Evolutionary conservation across 2,329 filamentous ascomycete genomes (phyloP).

Genomic region (Karstenula rhodostoma): DNA sequence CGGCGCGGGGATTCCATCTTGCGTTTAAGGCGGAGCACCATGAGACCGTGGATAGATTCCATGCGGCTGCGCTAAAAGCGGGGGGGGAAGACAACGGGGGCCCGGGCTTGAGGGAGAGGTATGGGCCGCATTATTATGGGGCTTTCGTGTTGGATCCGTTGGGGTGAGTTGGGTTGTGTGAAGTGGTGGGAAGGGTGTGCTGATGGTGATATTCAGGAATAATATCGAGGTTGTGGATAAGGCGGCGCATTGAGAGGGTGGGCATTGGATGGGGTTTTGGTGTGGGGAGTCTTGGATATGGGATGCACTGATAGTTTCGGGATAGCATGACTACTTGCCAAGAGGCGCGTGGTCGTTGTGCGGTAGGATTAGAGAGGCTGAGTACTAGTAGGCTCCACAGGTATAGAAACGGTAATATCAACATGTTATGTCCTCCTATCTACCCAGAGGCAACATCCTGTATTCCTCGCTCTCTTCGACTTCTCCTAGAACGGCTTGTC

Average conservation of each 20-base stretch:
- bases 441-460: too few relatives aligned
- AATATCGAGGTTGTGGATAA: slow-evolving; percentile 35
- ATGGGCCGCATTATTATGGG: slow-evolving; percentile 39
- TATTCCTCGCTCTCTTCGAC: too few relatives aligned
- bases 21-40: slow-evolving; percentile 31
- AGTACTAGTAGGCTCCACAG: not conserved
- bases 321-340: not conserved
- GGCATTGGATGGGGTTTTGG: not conserved
- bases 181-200: not conserved
- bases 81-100: slow-evolving; percentile 37
- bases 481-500: not conserved
- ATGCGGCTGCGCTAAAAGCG: slow-evolving; percentile 32
- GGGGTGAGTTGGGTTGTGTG: slow-evolving; percentile 24
- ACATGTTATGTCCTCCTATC: too few relatives aligned
- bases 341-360: not conserved
- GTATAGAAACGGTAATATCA: too few relatives aligned
- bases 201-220: slow-evolving; percentile 23
- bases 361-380: not conserved
- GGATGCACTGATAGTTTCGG: not conserved
- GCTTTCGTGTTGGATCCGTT: slow-evolving; percentile 39
- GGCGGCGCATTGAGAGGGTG: slow-evolving; percentile 10
- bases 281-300: not conserved
- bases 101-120: slow-evolving; percentile 33
- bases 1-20: slow-evolving; percentile 22
- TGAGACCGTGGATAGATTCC: slow-evolving; percentile 28